These are phyloP conservation scores for Quercus lobata DNA, from an alignment of 331 rosid genomes.

Conservation along the genomic window DNA sequence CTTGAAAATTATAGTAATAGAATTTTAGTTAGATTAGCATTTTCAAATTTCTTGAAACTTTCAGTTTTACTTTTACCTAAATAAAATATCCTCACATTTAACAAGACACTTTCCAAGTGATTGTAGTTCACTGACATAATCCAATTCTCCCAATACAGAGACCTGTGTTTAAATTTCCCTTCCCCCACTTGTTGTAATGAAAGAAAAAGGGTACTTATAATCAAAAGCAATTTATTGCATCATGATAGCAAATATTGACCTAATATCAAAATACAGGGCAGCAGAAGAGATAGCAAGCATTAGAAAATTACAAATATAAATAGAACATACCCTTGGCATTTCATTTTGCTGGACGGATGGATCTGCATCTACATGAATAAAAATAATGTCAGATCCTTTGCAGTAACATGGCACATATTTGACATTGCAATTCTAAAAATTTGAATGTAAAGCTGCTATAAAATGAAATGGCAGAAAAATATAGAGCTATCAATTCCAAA, in stretches of 20 bases:
- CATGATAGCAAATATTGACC: background rate
- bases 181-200: too few species aligned
- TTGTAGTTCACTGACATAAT: too few species aligned
- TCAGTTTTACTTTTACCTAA: too few species aligned
- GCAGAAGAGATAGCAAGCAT: background rate
- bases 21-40: too few species aligned
- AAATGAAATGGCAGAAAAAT: background rate
- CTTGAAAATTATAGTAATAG: too few species aligned
- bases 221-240: background rate
- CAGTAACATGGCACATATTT: background rate
- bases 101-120: too few species aligned
- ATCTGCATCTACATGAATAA: conserved; percentile 49
- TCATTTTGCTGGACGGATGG: conserved; percentile 39
- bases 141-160: too few species aligned
- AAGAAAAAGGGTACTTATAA: background rate
- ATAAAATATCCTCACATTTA: too few species aligned
- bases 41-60: too few species aligned
- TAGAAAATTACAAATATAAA: conserved; percentile 7
- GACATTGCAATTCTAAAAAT: background rate
- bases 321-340: conserved; percentile 46
- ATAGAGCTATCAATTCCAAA: background rate
- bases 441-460: background rate
- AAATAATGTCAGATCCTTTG: conserved; percentile 21
- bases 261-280: background rate
- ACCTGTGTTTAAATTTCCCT: too few species aligned